Evolutionary conservation across 306 rosid species (phyloP).

Genomic region (Vicia villosa): DNA sequence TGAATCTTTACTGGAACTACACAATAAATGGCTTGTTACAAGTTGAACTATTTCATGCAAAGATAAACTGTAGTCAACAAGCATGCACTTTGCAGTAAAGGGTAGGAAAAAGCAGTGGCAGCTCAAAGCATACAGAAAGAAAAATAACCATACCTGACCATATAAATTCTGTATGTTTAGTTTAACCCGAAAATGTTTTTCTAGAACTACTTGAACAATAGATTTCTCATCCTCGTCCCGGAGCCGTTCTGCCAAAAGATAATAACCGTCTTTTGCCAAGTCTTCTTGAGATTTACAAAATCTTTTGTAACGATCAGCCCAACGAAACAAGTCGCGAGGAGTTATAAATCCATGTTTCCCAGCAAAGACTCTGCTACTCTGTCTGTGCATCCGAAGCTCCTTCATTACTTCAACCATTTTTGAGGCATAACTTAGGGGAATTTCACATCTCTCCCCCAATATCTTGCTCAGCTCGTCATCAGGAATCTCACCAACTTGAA

Average conservation of each 20-base stretch:
- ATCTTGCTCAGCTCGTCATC: constrained; percentile 77
- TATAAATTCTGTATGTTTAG: constrained; percentile 51
- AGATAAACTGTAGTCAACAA: constrained; percentile 1
- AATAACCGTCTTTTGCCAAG: constrained; percentile 91
- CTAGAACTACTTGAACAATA: constrained; percentile 64
- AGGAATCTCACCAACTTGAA: constrained; percentile 91
- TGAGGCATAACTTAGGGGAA: constrained; percentile 63
- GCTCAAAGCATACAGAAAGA: not conserved
- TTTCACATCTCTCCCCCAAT: constrained; percentile 59
- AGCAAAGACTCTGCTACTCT: constrained; percentile 76
- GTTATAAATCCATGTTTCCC: constrained; percentile 97
- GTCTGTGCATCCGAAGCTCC: constrained; percentile 75
- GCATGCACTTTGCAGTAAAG: not conserved
- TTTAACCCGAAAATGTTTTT: constrained; percentile 56
- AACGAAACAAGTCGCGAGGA: constrained; percentile 90
- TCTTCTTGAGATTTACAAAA: constrained; percentile 68
- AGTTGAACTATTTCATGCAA: not conserved
- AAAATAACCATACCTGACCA: constrained; percentile 54
- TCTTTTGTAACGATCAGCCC: constrained; percentile 82
- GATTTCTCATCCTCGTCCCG: constrained; percentile 69
- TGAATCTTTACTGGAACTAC: constrained; percentile 3
- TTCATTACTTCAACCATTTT: constrained; percentile 92
- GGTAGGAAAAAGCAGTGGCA: not conserved
- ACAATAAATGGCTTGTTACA: not conserved
- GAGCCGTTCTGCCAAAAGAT: constrained; percentile 91